A percentile compares a stretch with the other conserved stretches of the same genome.
phyloP scores from a whole-genome alignment of 2,329 filamentous ascomycete species.

The Didymella keratinophila region DNA sequence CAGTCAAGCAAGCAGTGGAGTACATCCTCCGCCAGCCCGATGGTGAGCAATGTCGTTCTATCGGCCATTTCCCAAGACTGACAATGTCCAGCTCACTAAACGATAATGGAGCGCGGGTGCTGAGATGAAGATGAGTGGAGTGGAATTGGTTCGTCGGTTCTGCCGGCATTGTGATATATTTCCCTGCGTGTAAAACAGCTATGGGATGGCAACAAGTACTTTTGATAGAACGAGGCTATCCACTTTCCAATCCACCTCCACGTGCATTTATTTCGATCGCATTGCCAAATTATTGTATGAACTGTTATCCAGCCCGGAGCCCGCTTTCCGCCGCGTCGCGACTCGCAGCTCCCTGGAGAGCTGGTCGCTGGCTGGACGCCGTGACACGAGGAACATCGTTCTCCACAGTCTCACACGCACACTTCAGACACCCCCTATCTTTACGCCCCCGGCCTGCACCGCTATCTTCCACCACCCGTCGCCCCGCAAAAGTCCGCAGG shows the following conservation, averaged over 20 bases:
- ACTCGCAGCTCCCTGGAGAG: conserved; percentile 1
- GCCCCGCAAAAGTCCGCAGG: conserved; percentile 22
- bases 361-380: conserved; percentile 12
- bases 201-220: conserved; percentile 47
- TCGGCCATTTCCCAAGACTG: conserved; percentile 22
- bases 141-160: conserved; percentile 42
- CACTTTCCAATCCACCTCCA: conserved; percentile 28
- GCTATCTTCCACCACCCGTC: conserved; percentile 17
- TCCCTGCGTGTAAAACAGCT: conserved; percentile 51
- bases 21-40: conserved; percentile 95
- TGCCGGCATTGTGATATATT: conserved; percentile 49
- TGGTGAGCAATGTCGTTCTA: conserved; percentile 65
- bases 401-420: conserved; percentile 14
- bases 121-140: conserved; percentile 33
- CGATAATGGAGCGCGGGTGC: conserved; percentile 25
- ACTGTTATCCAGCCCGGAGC: conserved; percentile 3
- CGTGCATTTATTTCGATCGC: not conserved
- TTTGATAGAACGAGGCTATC: conserved; percentile 48
- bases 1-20: conserved; percentile 92
- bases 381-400: conserved; percentile 34
- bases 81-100: conserved; percentile 46
- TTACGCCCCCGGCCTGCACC: conserved; percentile 21
- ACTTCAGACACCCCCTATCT: conserved; percentile 28
- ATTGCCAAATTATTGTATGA: not conserved
- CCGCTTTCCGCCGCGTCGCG: conserved; percentile 2